phyloP scores from a whole-genome alignment of 2,329 filamentous ascomycete species.

The Fusarium longipes region DNA sequence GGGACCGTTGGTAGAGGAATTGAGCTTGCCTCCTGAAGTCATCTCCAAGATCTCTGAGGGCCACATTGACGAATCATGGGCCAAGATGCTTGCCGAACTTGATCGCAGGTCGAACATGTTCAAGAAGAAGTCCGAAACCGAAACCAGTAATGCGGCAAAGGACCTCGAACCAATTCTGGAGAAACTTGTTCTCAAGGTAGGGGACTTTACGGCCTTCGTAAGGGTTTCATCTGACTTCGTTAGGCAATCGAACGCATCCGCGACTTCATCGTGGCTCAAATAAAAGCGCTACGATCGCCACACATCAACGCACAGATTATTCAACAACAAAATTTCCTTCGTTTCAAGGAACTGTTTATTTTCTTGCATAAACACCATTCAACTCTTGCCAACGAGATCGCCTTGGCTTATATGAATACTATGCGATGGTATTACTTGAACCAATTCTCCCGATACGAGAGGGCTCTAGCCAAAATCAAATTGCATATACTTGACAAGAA shows the following conservation, averaged over 20 bases:
- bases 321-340: constrained; percentile 90
- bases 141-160: constrained; percentile 77
- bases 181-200: constrained; percentile 83
- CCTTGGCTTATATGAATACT: constrained; percentile 94
- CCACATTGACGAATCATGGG: constrained; percentile 88
- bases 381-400: constrained; percentile 88
- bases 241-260: constrained; percentile 92
- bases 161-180: constrained; percentile 88
- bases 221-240: constrained; percentile 5
- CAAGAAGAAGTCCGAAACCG: constrained; percentile 71
- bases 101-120: constrained; percentile 81
- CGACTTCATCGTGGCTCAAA: constrained; percentile 93
- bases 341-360: constrained; percentile 86
- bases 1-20: constrained; percentile 89
- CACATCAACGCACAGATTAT: constrained; percentile 98
- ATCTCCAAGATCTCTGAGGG: constrained; percentile 90
- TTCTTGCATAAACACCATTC: constrained; percentile 87
- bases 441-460: constrained; percentile 89
- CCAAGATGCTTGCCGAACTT: constrained; percentile 83
- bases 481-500: constrained; percentile 84
- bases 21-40: constrained; percentile 85
- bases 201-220: constrained; percentile 7
- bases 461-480: constrained; percentile 85
- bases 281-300: constrained; percentile 92
- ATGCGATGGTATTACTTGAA: constrained; percentile 99